Base-by-base conservation (phyloP, 805 yeast genomes). In the Yamadazyma olivae region DNA sequence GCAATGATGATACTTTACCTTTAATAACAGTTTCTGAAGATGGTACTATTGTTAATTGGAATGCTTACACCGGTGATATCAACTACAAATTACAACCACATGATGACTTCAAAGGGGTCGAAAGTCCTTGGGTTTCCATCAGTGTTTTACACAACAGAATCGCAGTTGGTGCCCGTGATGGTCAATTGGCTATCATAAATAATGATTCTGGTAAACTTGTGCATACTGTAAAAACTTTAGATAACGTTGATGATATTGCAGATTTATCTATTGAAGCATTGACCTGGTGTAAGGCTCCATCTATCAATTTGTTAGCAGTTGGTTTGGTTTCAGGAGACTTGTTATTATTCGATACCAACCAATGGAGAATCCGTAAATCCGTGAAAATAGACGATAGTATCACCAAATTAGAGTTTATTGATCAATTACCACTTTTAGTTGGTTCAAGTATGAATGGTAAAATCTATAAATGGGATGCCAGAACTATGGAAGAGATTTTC, bases 261-360 rank as follows among this genome's bases (percentile, higher is more conserved):
- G 74, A 67, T 32, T 57, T 67, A 27, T 65, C 71, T 8, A 61
- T 67, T 28, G 74, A 67, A 64, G 82, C 95, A 3, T 70, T 93
- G 35, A 59, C 83, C 10, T 93, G 96, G 95, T 79, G 89, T 51
- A 46, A 49, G 14, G 57, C 61, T 28, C 74, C 77, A 12, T 73
- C 81, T 19, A 58, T 88, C 30, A 62, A 57, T 41, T 52, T 67
- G 30, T 61, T 93, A 55, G 98, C 96, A 2, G 75, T 83, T 7
- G 99, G 99, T 5, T 69, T 86, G 45, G 98, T 93, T 16, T 79
- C 85, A 20, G 99, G 99, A 28, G 84, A 81, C 41, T 71, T 93
- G n/a, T 65, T 82, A 38, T 67, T 93, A 36, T 88, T 82, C 53
- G 97, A 91, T 55, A 72, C 90, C 4, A 76, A 75, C 38, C 81